Percentiles rank a stretch among this genome's conserved stretches.
Conservation (phyloP, 2,329 filamentous ascomycete genomes). For the Paracorniculantispora psalliotae region DNA sequence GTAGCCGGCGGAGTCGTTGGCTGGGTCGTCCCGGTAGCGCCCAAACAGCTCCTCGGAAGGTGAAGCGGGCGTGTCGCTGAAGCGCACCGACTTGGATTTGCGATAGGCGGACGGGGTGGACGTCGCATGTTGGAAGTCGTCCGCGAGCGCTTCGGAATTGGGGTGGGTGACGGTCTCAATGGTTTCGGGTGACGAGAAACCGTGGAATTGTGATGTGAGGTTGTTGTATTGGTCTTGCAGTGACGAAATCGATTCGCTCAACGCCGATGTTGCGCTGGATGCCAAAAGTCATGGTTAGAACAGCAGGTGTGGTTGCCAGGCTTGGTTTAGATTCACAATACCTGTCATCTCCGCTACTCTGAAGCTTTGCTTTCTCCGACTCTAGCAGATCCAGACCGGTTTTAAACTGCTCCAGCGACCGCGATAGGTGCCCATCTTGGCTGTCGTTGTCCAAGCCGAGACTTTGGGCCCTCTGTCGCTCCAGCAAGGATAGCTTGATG, state of each 20-base stretch:
- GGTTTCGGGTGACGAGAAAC: slow-evolving; percentile 49
- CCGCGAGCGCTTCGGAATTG: slow-evolving; percentile 58
- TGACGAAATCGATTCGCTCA: slow-evolving; percentile 60
- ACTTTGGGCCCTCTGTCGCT: slow-evolving; percentile 79
- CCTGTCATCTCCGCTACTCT: slow-evolving; percentile 60
- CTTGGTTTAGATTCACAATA: slow-evolving; percentile 27
- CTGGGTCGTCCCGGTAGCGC: slow-evolving; percentile 67
- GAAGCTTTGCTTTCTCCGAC: slow-evolving; percentile 57
- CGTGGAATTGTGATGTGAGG: slow-evolving; percentile 75
- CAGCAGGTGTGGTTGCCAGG: background rate
- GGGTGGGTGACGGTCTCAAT: slow-evolving; percentile 51
- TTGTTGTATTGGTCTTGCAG: slow-evolving; percentile 72
- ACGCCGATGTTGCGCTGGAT: slow-evolving; percentile 39
- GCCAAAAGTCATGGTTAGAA: background rate
- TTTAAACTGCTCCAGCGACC: slow-evolving; percentile 80
- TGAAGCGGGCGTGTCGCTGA: slow-evolving; percentile 59
- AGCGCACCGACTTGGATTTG: slow-evolving; percentile 73
- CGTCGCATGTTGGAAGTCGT: slow-evolving; percentile 61
- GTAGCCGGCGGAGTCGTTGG: slow-evolving; percentile 49
- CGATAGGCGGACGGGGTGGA: slow-evolving; percentile 30
- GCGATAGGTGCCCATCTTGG: slow-evolving; percentile 83
- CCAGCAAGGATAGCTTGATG: slow-evolving; percentile 90
- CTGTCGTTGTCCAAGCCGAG: slow-evolving; percentile 73
- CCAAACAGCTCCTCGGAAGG: slow-evolving; percentile 41
- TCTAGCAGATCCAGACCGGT: slow-evolving; percentile 71